Base-by-base conservation (phyloP, 2,329 filamentous ascomycete genomes). In the Fusarium napiforme region DNA sequence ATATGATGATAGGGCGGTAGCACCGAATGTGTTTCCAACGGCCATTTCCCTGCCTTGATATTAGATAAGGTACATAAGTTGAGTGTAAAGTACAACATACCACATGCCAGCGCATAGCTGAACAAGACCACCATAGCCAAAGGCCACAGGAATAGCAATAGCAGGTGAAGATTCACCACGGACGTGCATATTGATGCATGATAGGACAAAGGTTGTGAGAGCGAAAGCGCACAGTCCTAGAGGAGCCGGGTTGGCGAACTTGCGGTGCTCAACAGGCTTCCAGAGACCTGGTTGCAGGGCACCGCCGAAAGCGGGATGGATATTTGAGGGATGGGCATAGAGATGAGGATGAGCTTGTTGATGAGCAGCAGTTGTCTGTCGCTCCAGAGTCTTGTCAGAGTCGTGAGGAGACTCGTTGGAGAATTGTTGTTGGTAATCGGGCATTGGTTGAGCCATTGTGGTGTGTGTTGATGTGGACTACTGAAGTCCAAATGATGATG, bases 61-160 rank as follows among this genome's bases (percentile, higher is more conserved):
- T 77, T 34, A 76, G 71, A 23, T 5, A 7, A 42, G 9, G 23
- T 23, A 9, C 6, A 45, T 19, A 18, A 18, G 34, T 53, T 26
- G 37, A 26, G 12, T 10, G 8, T 12, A 5, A 9, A n/a, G 40
- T 21, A 60, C 32, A 30, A 86, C 89, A 82, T 87, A 94, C 93
- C 93, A 96, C 93, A 96, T 96, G 85, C 93, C 93, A 74, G 93
- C 92, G 28, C 94, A 85, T 57, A 96, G 86, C 85, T 96, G 93
- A 46, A 95, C 90, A 21, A 79, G 64, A 77, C 93, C 93, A 77
- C 93, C 93, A 80, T 95, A 95, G 30, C 88, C 93, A 75, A 92
- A 92, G 10, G 93, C 92, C 21, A 92, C 83, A 18, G 89, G 88
- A 15, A 95, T 86, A 49, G 92, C 90, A 62, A 96, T 88, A 79